These are phyloP conservation scores for Mangifera indica DNA, from an alignment of 345 rosid species.

Conservation along the genomic window DNA sequence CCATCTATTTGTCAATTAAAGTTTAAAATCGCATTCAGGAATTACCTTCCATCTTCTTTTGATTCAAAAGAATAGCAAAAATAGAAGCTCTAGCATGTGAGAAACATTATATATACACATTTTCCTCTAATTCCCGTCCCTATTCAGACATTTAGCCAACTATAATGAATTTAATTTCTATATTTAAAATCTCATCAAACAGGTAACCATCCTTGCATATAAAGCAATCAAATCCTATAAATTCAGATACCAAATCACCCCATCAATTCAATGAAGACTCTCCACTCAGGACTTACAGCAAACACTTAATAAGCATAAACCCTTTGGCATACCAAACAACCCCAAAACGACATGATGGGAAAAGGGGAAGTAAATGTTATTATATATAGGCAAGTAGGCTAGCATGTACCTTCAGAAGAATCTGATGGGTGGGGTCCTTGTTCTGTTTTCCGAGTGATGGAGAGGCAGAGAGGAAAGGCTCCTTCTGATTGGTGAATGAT, in stretches of 20 bases:
- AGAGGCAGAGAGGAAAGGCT: constrained; percentile 38
- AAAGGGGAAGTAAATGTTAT: not conserved
- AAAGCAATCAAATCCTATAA: not conserved
- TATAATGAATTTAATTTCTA: not conserved
- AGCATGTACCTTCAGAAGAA: constrained; percentile 43
- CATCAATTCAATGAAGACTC: not conserved
- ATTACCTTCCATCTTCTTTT: not conserved
- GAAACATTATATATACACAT: not conserved
- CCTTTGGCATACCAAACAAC: not conserved
- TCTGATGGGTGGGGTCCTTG: constrained; percentile 22
- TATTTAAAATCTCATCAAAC: not conserved
- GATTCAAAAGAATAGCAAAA: not conserved
- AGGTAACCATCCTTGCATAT: not conserved
- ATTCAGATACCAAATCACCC: not conserved
- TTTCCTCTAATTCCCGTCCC: not conserved
- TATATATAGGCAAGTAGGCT: not conserved
- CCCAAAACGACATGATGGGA: not conserved
- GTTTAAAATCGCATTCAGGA: not conserved
- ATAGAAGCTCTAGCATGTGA: not conserved
- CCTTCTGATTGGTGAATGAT: constrained; percentile 22
- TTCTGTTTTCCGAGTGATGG: constrained; percentile 22
- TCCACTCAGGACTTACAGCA: constrained; percentile 46
- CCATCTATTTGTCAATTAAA: not conserved
- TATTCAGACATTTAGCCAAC: not conserved
- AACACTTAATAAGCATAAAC: constrained; percentile 35